A percentile compares a stretch with the other conserved stretches of the same genome.
These are phyloP conservation scores for Dactylorhiza incarnata DNA, from an alignment of 106 monocot species.

Conservation along the genomic window DNA sequence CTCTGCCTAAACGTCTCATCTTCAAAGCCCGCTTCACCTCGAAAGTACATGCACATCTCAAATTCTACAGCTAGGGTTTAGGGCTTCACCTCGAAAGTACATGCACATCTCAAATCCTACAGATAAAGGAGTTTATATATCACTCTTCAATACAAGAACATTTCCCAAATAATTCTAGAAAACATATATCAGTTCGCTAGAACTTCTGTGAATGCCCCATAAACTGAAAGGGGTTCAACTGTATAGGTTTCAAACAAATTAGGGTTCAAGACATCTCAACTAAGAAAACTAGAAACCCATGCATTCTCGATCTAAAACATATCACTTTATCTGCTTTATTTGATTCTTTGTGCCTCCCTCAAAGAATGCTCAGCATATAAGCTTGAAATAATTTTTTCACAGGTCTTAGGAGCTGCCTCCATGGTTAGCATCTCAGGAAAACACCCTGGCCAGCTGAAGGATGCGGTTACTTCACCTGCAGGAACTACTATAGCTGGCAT, in stretches of 20 bases:
- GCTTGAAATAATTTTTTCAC: neutral
- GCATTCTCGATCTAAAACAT: neutral
- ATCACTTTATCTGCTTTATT: neutral
- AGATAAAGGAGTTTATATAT: too few relatives aligned
- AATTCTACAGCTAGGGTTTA: too few relatives aligned
- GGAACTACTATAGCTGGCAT: constrained; percentile 94
- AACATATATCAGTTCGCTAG: too few relatives aligned
- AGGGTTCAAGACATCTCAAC: neutral
- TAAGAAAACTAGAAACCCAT: neutral
- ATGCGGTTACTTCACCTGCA: constrained; percentile 81
- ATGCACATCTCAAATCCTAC: too few relatives aligned
- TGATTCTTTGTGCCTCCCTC: neutral
- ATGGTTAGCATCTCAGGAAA: constrained; percentile 79
- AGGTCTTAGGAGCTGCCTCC: constrained; percentile 85
- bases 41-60: too few relatives aligned
- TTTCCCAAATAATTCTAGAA: too few relatives aligned
- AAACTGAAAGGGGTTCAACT: too few relatives aligned
- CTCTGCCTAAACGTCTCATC: too few relatives aligned
- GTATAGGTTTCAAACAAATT: neutral
- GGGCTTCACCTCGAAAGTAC: too few relatives aligned
- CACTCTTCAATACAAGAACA: too few relatives aligned
- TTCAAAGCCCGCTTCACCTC: too few relatives aligned
- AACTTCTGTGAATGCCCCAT: too few relatives aligned
- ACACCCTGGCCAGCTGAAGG: constrained; percentile 92
- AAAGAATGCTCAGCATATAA: neutral